Evolutionary conservation across 129 eudicot genomes (phyloP), one percentile per base, ranked within the genome.

Genomic region (Apium graveolens): DNA sequence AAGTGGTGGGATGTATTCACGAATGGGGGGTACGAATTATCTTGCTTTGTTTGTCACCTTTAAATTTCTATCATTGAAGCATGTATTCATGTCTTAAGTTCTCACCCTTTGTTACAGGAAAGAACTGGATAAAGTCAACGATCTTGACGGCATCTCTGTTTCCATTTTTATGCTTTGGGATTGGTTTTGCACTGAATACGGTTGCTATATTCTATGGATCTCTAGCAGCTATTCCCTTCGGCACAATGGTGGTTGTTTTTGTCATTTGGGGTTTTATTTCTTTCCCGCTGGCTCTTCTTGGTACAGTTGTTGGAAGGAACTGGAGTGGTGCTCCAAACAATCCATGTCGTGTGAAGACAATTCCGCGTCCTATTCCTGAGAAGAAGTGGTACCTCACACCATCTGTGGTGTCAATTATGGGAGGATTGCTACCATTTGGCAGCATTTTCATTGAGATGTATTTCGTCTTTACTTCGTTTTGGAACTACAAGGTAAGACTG

Each of bases 291-390:
- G 93, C 97, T 76, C 96, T 92, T 77, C 93, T 92, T 76, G 97
- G 97, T 77, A 92, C 97, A 41, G 93, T 92, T 78, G 91, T 92
- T 11, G 97, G 97, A 74, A 85, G 96, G 79, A 92, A 92, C 80
- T 92, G 97, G 93, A 92, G 90, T 62, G 97, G 97, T 27, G 90
- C 97, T 51, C 97, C 97, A 39, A 90, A 92, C 89, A 90, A 92
- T 84, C 97, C 97, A 14, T 92, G 97, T 76, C 96, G 96, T 3
- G 96, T 92, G 49, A 92, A 92, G 86, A 92, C 97, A 78, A 92
- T 92, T 81, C 97, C 96, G 60, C 93, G 71, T 65, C 71, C 71
- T 27, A 65, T 65, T 65, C 71, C 71, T 29, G 71, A 65, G 21
- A 65, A 65, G 39, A 65, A 65, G 39, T 65, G 71, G 71, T 65